Percentiles rank a stretch among this genome's conserved stretches.
Evolutionary conservation across 2,329 filamentous ascomycete genomes (phyloP).

Genomic region (Colletotrichum sansevieriae): DNA sequence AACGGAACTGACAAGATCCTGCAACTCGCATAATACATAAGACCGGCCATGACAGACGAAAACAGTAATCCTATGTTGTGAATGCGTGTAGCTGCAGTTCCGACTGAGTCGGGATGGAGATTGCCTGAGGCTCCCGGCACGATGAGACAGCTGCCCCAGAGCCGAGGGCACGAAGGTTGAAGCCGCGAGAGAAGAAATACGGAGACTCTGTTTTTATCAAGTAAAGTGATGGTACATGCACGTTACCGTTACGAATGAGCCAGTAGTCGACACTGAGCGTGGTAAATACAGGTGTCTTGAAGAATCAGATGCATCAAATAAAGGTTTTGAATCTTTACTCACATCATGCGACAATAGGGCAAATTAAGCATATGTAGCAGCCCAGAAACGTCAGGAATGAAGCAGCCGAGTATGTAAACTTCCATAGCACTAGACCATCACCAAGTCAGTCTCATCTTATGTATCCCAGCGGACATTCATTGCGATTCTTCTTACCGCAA

Average conservation of each 20-base stretch:
- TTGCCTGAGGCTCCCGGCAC: conserved; percentile 3
- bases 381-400: conserved; percentile 20
- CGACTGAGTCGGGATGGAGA: conserved; percentile 1
- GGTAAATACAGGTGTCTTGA: not conserved
- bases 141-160: not conserved
- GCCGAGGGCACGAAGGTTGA: not conserved
- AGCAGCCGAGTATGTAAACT: conserved; percentile 11
- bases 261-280: no score
- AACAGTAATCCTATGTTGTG: conserved; percentile 25
- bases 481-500: not conserved
- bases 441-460: not conserved
- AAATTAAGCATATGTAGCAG: conserved; percentile 7
- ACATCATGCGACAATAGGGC: conserved; percentile 14
- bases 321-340: no score
- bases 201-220: no score
- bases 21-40: not conserved
- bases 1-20: not conserved
- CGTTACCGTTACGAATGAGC: no score
- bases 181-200: not conserved
- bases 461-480: no score
- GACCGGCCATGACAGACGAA: not conserved
- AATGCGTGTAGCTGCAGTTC: not conserved
- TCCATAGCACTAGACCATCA: not conserved
- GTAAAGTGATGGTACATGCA: no score
- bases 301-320: not conserved